Conservation (phyloP, 176 grass and related monocot species). For the Poa pratensis region DNA sequence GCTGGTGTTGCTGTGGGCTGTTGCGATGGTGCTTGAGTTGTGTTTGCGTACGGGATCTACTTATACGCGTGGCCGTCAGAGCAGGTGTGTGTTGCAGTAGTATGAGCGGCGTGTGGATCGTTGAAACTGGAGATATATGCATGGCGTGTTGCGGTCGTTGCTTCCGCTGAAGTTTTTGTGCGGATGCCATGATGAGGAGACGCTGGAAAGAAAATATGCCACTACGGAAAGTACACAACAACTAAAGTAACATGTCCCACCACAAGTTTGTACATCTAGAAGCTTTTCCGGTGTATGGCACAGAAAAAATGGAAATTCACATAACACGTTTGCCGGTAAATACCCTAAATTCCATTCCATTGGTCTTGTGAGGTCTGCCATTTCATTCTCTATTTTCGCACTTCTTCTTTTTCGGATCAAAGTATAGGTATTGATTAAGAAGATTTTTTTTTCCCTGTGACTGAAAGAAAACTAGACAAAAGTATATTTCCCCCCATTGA, state of each 20-base stretch:
- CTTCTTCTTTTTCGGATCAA: too few species aligned
- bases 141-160: not conserved
- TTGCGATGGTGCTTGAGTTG: not conserved
- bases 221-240: not conserved
- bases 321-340: not conserved
- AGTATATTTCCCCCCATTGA: too few species aligned
- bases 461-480: too few species aligned
- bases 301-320: not conserved
- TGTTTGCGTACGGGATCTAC: not conserved
- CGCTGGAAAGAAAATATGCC: not conserved
- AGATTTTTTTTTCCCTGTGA: too few species aligned
- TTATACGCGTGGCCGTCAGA: not conserved
- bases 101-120: not conserved
- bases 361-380: too few species aligned
- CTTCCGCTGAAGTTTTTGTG: not conserved
- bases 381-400: too few species aligned
- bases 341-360: too few species aligned
- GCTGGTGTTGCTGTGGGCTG: not conserved
- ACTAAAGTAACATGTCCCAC: not conserved
- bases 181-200: slow-evolving; percentile 2
- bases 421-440: too few species aligned
- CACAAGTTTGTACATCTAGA: not conserved
- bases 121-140: not conserved
- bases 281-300: not conserved
- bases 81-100: not conserved